Evolutionary conservation across 2,329 filamentous ascomycete genomes (phyloP), one percentile per base, ranked within the genome.

Genomic region (Mycosphaerelloides madeirae): DNA sequence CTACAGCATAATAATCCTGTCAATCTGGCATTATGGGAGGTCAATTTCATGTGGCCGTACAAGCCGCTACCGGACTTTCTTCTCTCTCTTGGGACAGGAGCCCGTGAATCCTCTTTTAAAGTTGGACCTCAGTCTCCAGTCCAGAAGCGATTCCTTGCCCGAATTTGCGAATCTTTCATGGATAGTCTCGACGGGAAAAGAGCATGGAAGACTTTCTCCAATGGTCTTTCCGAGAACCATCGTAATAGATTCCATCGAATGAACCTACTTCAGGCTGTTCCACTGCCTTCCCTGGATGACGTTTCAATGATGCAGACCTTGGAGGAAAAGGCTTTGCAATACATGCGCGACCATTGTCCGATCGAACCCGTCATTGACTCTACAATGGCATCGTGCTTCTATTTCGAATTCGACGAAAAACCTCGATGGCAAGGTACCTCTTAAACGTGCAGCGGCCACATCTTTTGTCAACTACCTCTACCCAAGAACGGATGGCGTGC

Each of bases 1-100:
- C 47, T 64, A 3, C 37, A 55, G n/a, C 46, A 62, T 31, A 62
- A 62, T 33, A 62, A 63, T 39, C 60, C 57, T 1, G 38, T 55
- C 2, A 50, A 49, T 6, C 43, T 62, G 20, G 55, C 55, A 13
- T 34, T 47, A 15, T 59, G 48, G 47, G 58, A 63, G 38, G 48
- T 38, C 14, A 44, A 44, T 8, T 40, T 44, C 14, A 31, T 63
- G 6, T 63, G 51, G 61, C 60, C 58, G 7, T 43, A 54, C 1
- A 48, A 45, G 44, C 32, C 33, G 13, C 20, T 44, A 7, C 46
- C 53, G 1, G 59, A 63, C 38, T 52, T 60, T 31, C 48, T 51
- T 3, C 31, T 63, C 4, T 62, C 54, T 14, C 44, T 64, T 13
- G 59, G 60, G 12, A 60, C 57, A 8, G 60, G 60, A 29, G 15